Evolutionary conservation across 352 stramenopile species (phyloP).

Genomic region (Bremia lactucae): DNA sequence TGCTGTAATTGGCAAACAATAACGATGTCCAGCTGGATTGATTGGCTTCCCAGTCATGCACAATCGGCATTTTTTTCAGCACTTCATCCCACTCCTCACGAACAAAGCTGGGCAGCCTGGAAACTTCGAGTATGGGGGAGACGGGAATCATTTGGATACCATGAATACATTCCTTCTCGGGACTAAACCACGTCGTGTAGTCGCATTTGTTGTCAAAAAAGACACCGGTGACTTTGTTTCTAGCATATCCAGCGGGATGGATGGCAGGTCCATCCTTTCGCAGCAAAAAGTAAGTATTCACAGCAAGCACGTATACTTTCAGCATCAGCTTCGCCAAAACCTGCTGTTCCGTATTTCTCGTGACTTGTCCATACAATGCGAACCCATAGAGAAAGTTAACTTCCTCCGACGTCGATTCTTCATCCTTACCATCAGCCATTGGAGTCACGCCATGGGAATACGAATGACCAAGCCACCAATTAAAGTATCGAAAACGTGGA

Average conservation of each 20-base stretch:
- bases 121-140: constrained; percentile 37
- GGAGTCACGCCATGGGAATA: no score
- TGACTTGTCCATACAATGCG: constrained; percentile 37
- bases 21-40: constrained; percentile 48
- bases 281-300: constrained; percentile 64
- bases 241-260: constrained; percentile 37
- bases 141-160: constrained; percentile 69
- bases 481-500: constrained; percentile 44
- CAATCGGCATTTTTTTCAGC: constrained; percentile 35
- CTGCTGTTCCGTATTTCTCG: constrained; percentile 28
- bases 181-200: constrained; percentile 67
- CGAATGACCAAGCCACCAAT: constrained; percentile 60
- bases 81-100: constrained; percentile 56
- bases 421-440: constrained; percentile 62
- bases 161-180: constrained; percentile 65
- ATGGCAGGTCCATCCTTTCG: constrained; percentile 25
- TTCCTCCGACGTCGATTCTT: constrained; percentile 61
- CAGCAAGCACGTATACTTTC: constrained; percentile 41
- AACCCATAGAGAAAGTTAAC: constrained; percentile 60
- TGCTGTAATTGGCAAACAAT: constrained; percentile 48
- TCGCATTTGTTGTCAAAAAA: constrained; percentile 76
- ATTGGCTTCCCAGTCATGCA: constrained; percentile 37
- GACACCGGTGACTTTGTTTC: constrained; percentile 62
- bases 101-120: constrained; percentile 32
- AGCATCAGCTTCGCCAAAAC: constrained; percentile 42